A percentile compares a stretch with the other conserved stretches of the same genome.
Evolutionary conservation across 345 rosid genomes (phyloP).

Genomic region (Kernera saxatilis): DNA sequence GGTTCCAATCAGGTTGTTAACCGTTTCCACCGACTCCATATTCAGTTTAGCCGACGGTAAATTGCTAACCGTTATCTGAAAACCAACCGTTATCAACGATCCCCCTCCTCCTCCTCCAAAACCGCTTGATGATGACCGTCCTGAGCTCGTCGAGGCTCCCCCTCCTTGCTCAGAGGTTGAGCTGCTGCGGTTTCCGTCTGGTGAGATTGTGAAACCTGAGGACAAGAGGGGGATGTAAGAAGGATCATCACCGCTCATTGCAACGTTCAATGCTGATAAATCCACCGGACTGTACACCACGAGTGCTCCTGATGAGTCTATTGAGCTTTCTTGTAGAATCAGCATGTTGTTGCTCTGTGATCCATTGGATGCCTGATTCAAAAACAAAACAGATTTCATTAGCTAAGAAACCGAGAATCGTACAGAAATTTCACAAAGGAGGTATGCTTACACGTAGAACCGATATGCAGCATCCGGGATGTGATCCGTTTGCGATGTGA

Average conservation of each 20-base stretch:
- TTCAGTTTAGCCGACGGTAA: conserved; percentile 83
- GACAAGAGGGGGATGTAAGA: conserved; percentile 82
- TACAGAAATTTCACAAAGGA: background rate
- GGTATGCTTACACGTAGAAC: conserved; percentile 68
- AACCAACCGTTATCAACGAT: conserved; percentile 75
- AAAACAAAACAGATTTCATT: background rate
- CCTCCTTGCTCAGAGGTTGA: conserved; percentile 33
- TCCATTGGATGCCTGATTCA: conserved; percentile 55
- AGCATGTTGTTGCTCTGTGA: conserved; percentile 83
- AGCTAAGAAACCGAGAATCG: background rate
- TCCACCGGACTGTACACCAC: conserved; percentile 90
- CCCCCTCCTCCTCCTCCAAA: conserved; percentile 18
- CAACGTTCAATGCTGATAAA: conserved; percentile 70
- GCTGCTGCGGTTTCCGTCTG: conserved; percentile 41
- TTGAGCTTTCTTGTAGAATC: conserved; percentile 91
- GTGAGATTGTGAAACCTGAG: conserved; percentile 84
- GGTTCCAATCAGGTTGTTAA: conserved; percentile 76
- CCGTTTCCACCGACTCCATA: conserved; percentile 90
- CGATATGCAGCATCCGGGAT: conserved; percentile 90
- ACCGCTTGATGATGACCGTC: conserved; percentile 42
- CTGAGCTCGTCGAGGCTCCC: conserved; percentile 68
- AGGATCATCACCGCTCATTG: conserved; percentile 92
- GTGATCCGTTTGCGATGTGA: conserved; percentile 81
- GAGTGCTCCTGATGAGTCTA: conserved; percentile 77
- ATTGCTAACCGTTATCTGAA: conserved; percentile 89